A percentile compares a stretch with the other conserved stretches of the same genome.
phyloP scores from a whole-genome alignment of 140 eudicot species.

The Ambrosia hybrid region DNA sequence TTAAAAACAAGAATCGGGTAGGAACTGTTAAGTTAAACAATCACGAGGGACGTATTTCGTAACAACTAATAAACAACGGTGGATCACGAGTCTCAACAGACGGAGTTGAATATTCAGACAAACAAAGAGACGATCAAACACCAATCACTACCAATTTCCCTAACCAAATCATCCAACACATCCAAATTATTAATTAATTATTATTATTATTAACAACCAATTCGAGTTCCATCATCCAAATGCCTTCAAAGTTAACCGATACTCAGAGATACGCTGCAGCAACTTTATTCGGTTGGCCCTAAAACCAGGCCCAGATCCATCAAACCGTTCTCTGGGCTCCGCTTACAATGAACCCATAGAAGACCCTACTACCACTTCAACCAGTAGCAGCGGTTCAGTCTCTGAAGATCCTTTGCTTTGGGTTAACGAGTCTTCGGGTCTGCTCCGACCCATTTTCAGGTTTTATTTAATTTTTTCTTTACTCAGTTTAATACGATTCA shows the following conservation, averaged over 20 bases:
- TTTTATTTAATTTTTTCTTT: slow-evolving; percentile 20
- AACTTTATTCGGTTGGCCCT: slow-evolving; percentile 75
- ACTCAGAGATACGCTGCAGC: slow-evolving; percentile 86
- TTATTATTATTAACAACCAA: not conserved
- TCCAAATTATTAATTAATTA: no score
- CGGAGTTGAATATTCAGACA: slow-evolving; percentile 17
- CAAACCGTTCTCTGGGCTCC: slow-evolving; percentile 64
- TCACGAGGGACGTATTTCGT: slow-evolving; percentile 18
- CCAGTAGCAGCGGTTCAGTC: slow-evolving; percentile 61
- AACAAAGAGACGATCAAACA: slow-evolving; percentile 6
- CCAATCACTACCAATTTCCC: slow-evolving; percentile 17
- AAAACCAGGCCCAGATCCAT: slow-evolving; percentile 77
- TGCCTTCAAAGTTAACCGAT: slow-evolving; percentile 53
- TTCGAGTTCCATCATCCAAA: slow-evolving; percentile 20
- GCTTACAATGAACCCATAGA: slow-evolving; percentile 19
- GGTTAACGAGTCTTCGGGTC: slow-evolving; percentile 64
- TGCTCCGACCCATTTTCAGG: slow-evolving; percentile 93
- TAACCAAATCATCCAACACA: slow-evolving; percentile 4
- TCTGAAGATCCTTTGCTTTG: slow-evolving; percentile 70
- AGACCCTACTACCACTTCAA: slow-evolving; percentile 40
- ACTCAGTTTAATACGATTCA: no score
- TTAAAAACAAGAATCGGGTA: not conserved
- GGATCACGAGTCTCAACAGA: slow-evolving; percentile 30
- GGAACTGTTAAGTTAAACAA: not conserved
- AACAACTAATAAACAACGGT: slow-evolving; percentile 9